Evolutionary conservation across 192 early-diverging fungal species (phyloP), one percentile per base, ranked within the genome.

Genomic region (Coemansia brasiliensis): DNA sequence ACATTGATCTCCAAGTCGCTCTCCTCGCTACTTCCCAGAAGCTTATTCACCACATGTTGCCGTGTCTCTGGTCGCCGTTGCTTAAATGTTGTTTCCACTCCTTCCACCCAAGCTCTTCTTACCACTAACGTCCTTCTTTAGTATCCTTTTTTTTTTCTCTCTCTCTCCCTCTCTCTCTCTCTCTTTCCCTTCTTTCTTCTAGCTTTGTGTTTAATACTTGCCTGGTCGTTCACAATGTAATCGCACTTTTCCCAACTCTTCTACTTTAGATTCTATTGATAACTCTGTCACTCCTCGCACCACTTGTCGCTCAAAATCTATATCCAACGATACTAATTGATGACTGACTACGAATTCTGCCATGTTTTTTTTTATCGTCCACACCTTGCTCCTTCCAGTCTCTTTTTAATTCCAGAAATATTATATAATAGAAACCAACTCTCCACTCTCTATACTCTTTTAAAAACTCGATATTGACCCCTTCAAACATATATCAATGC

Each of bases 281-380:
- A 81, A 57, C 52, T 81, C 74, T 4, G 79, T 81, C 46, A 76
- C 55, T 5, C 79, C 79, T 27, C 66, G 65, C 16, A 81, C 51
- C 16, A 54, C 22, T 26, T 57, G 69, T 15, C 52, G 44, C 12
- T 60, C 59, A 46, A 81, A 61, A 51, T 68, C 63, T 41, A 81
- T 54, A 39, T 81, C 73, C 45, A 81, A 50, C 40, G 70, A 69
- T 12, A 81, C 79, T 8, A 77, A 57, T 63, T 81, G 79, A 52
- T 81, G 79, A 20, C 59, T 61, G 24, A 81, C 73, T 0, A 39
- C 54, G 51, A 76, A 72, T 12, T 51, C 45, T 16, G 51, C 22
- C 67, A 70, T 20, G 22, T 40, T 40, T 22, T 25, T 8, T 55
- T 10, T 55, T 16, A 40, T 11, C 15, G n/a, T n/a, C n/a, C n/a